Evolutionary conservation across 805 yeast genomes (phyloP).

Genomic region (Candida tammaniensis): DNA sequence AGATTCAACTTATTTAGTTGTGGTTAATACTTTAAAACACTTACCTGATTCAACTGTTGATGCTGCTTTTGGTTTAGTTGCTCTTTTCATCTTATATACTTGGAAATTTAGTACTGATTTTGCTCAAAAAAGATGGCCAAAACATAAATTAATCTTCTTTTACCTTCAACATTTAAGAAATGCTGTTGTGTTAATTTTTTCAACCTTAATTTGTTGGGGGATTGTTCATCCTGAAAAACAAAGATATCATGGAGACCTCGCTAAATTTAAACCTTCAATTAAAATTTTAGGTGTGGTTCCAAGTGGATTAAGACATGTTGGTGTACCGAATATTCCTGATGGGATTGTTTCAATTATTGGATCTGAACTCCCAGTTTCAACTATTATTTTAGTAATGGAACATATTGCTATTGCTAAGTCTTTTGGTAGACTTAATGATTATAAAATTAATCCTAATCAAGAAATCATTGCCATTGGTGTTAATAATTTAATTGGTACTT

Average conservation of each 20-base stretch:
- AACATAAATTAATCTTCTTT: constrained; percentile 54
- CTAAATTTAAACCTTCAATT: constrained; percentile 45
- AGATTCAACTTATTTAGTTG: constrained; percentile 63
- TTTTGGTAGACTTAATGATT: constrained; percentile 88
- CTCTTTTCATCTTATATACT: constrained; percentile 64
- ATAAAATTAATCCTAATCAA: constrained; percentile 88
- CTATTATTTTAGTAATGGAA: constrained; percentile 78
- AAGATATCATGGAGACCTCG: constrained; percentile 26
- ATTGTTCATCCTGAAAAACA: constrained; percentile 49
- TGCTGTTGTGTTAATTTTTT: constrained; percentile 76
- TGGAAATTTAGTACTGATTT: constrained; percentile 66
- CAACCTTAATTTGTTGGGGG: constrained; percentile 82
- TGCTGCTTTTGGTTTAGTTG: constrained; percentile 86
- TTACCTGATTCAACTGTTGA: constrained; percentile 66
- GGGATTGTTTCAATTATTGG: constrained; percentile 62
- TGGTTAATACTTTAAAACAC: constrained; percentile 69
- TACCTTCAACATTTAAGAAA: constrained; percentile 74
- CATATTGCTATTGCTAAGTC: constrained; percentile 94
- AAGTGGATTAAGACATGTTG: constrained; percentile 74
- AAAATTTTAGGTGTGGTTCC: constrained; percentile 76
- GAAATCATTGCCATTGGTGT: constrained; percentile 93
- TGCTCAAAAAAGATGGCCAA: constrained; percentile 65
- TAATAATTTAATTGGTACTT: constrained; percentile 85
- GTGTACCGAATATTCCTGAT: constrained; percentile 63
- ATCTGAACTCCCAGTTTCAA: constrained; percentile 80